These are phyloP conservation scores for Lachnellula willkommii DNA, from an alignment of 2,329 filamentous ascomycete species.

Conservation along the genomic window DNA sequence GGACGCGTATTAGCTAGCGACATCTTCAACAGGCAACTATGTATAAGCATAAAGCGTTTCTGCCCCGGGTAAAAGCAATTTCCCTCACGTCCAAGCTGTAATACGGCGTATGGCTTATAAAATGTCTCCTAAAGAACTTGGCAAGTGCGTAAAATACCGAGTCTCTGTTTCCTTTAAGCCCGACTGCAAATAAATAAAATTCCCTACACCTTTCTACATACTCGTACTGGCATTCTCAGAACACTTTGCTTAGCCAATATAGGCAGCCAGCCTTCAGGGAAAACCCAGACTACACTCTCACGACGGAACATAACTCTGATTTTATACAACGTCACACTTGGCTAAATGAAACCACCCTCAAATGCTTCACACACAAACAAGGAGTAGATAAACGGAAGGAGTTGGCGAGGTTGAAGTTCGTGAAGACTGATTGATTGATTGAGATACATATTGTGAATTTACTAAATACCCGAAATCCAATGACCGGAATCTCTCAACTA, in stretches of 20 bases:
- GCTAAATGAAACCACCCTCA: not conserved
- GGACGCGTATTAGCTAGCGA: not conserved
- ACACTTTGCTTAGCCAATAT: not conserved
- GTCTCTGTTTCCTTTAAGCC: no score
- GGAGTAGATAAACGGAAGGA: no score
- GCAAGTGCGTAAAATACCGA: no score
- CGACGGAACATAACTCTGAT: not conserved
- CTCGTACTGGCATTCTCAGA: not conserved
- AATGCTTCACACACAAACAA: not conserved
- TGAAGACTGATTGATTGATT: no score
- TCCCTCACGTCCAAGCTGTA: not conserved
- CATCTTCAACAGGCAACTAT: not conserved
- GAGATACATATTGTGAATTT: no score
- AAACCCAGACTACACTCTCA: not conserved
- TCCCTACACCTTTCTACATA: no score
- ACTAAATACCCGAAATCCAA: no score
- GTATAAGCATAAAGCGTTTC: not conserved
- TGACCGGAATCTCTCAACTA: no score
- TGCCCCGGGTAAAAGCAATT: slow-evolving; percentile 6
- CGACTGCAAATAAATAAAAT: no score
- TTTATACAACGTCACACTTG: not conserved
- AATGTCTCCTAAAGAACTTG: no score
- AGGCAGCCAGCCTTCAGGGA: not conserved
- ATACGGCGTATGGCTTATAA: no score
- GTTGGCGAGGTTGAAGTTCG: no score